Evolutionary conservation across 2,329 filamentous ascomycete species (phyloP).

Genomic region (Chaetomium globosum): DNA sequence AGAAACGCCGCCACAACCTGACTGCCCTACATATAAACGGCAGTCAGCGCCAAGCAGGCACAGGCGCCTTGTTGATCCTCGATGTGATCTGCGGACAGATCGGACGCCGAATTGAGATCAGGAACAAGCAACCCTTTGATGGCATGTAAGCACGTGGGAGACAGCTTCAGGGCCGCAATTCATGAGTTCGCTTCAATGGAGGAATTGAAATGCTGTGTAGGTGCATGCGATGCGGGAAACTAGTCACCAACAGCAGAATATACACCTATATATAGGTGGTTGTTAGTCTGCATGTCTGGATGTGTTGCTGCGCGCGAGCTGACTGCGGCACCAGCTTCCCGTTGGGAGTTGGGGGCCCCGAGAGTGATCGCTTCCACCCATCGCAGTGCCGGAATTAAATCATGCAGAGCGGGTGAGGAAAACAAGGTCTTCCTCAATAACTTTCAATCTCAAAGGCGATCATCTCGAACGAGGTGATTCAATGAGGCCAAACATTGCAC

Average conservation of each 20-base stretch:
- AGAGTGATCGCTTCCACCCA: not conserved
- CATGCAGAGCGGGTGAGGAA: not conserved
- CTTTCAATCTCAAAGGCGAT: constrained; percentile 7
- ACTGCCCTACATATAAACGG: constrained; percentile 19
- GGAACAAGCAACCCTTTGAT: not conserved
- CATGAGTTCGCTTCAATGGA: not conserved
- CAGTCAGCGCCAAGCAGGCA: constrained; percentile 26
- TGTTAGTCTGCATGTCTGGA: not conserved
- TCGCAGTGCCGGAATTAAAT: constrained; percentile 15
- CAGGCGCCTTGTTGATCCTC: constrained; percentile 13
- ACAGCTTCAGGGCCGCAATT: not conserved
- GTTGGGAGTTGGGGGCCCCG: constrained; percentile 1
- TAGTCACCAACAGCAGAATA: constrained; percentile 8
- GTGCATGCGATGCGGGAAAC: not conserved
- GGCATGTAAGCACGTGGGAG: constrained; percentile 10
- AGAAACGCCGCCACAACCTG: not conserved
- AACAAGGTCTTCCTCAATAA: not conserved
- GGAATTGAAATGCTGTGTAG: not conserved
- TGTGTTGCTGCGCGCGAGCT: not conserved
- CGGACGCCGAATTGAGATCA: constrained; percentile 2
- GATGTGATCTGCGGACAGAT: constrained; percentile 2
- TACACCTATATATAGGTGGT: not conserved
- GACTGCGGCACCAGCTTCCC: constrained; percentile 5
- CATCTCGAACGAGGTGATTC: not conserved
- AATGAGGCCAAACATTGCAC: not conserved